These are phyloP conservation scores for Thymus quinquecostatus DNA, from an alignment of 257 asterid species.

Conservation along the genomic window DNA sequence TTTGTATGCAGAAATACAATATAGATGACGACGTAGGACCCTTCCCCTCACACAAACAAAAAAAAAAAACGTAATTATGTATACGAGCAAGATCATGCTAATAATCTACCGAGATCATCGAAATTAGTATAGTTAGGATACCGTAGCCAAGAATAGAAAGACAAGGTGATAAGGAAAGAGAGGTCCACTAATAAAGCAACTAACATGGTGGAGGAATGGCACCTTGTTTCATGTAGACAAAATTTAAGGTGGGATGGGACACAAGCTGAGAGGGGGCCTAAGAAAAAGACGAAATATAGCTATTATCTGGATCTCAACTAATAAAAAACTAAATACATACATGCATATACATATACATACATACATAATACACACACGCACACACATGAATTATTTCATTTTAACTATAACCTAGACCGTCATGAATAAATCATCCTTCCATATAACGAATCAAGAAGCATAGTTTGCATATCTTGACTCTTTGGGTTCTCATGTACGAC, in stretches of 20 bases:
- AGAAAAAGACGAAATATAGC: constrained; percentile 10
- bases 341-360: background rate
- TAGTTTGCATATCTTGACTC: background rate
- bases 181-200: constrained; percentile 37
- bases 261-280: background rate
- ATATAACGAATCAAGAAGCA: background rate
- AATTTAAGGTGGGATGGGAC: constrained; percentile 18
- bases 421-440: background rate
- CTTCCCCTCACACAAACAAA: background rate
- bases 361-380: background rate
- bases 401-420: background rate
- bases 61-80: background rate
- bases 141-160: constrained; percentile 5
- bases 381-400: background rate
- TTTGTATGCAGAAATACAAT: background rate
- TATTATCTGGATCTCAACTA: constrained; percentile 19
- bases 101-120: background rate
- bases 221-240: constrained; percentile 26
- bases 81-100: background rate
- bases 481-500: background rate
- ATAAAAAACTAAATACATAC: background rate
- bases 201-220: constrained; percentile 39
- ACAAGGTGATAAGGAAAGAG: constrained; percentile 29
- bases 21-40: background rate
- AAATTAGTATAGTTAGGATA: constrained; percentile 19